Evolutionary conservation across 345 rosid genomes (phyloP).

Genomic region (Heritiera fomes): DNA sequence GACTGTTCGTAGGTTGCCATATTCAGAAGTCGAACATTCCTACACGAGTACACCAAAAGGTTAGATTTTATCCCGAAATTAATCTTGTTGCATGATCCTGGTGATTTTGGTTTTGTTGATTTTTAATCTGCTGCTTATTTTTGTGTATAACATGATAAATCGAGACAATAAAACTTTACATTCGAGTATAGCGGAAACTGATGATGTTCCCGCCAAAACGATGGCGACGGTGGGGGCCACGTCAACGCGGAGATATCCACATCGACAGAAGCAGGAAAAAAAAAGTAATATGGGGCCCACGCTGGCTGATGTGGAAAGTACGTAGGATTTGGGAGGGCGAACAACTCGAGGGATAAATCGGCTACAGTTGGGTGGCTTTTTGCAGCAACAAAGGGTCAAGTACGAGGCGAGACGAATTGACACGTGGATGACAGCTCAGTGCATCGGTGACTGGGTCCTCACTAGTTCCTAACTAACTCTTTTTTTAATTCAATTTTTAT

Average conservation of each 20-base stretch:
- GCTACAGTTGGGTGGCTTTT: constrained; percentile 26
- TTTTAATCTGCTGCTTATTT: too few species aligned
- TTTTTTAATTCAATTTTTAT: background rate
- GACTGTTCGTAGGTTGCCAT: too few species aligned
- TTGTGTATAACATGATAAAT: too few species aligned
- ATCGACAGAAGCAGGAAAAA: background rate
- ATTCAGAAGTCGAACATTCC: too few species aligned
- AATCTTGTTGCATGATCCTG: too few species aligned
- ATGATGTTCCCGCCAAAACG: constrained; percentile 45
- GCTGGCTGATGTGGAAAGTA: constrained; percentile 31
- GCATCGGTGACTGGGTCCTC: background rate
- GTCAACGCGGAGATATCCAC: constrained; percentile 35
- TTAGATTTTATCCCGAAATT: too few species aligned
- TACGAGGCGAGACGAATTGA: constrained; percentile 26
- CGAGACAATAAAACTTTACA: too few species aligned
- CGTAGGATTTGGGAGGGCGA: constrained; percentile 15
- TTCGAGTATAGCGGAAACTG: constrained; percentile 37
- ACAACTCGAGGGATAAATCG: constrained; percentile 10
- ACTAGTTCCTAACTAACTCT: too few species aligned
- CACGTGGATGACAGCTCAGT: constrained; percentile 50
- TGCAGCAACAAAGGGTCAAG: constrained; percentile 31
- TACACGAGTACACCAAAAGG: too few species aligned
- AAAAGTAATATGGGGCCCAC: background rate
- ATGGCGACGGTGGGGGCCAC: constrained; percentile 34
- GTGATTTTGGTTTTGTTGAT: too few species aligned